A percentile compares a stretch with the other conserved stretches of the same genome.
phyloP scores from a whole-genome alignment of 2,329 filamentous ascomycete genomes.

The Stachybotrys chlorohalonatus region DNA sequence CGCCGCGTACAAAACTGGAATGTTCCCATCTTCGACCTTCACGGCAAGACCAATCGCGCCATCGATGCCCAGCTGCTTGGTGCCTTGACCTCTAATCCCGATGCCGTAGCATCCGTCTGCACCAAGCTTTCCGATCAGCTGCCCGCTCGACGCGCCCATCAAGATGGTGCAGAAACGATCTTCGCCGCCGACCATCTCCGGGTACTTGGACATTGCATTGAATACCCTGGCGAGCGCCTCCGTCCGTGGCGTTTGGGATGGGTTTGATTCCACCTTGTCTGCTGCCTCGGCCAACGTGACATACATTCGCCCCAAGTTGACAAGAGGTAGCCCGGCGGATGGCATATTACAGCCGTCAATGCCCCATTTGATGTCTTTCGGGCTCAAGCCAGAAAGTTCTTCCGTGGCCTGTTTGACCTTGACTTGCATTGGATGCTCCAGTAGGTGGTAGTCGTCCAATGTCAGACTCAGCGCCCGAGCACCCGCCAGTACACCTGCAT shows the following conservation, averaged over 20 bases:
- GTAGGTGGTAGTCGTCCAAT: conserved; percentile 23
- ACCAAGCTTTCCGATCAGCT: conserved; percentile 36
- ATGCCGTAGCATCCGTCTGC: conserved; percentile 40
- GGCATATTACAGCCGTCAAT: conserved; percentile 39
- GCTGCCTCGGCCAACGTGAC: conserved; percentile 26
- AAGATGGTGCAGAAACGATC: conserved; percentile 36
- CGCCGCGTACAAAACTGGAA: conserved; percentile 32
- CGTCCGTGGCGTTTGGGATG: conserved; percentile 4
- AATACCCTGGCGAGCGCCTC: conserved; percentile 23
- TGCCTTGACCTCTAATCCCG: conserved; percentile 27
- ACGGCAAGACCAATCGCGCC: conserved; percentile 33
- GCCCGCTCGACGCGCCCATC: conserved; percentile 27
- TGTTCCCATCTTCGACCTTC: conserved; percentile 39
- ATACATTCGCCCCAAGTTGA: conserved; percentile 22
- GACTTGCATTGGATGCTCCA: conserved; percentile 26
- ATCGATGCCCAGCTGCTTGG: conserved; percentile 22
- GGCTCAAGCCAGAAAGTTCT: conserved; percentile 20
- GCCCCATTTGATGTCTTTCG: conserved; percentile 26
- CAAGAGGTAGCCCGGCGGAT: conserved; percentile 31
- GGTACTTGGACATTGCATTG: conserved; percentile 29
- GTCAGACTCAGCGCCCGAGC: conserved; percentile 23
- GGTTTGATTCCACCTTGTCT: conserved; percentile 2
- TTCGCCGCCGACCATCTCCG: conserved; percentile 34
- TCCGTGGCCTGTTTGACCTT: conserved; percentile 25
- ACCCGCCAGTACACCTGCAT: conserved; percentile 36